A percentile compares a stretch with the other conserved stretches of the same genome.
Conservation (phyloP, 2,329 filamentous ascomycete species). For the Tolypocladium endophyticum region DNA sequence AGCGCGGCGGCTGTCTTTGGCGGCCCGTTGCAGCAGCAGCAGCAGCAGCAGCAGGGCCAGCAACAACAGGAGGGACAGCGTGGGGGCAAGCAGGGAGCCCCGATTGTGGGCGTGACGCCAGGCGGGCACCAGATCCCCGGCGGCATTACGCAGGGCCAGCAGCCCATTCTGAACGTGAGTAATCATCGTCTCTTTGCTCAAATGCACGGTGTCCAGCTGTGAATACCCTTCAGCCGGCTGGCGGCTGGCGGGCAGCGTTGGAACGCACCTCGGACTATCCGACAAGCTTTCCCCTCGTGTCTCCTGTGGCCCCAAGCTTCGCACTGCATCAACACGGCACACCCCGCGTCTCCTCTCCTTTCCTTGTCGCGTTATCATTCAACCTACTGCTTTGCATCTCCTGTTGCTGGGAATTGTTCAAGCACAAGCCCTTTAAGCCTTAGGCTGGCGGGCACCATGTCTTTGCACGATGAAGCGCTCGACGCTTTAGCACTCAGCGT, state of each 20-base stretch:
- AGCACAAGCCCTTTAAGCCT: not conserved
- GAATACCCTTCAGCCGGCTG: constrained; percentile 1
- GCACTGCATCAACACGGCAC: not conserved
- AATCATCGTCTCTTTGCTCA: constrained; percentile 3
- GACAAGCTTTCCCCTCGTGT: not conserved
- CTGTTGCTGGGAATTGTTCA: not conserved
- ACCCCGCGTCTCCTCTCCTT: not conserved
- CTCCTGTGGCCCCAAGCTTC: not conserved
- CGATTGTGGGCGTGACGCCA: constrained; percentile 36
- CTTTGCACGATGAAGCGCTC: not conserved
- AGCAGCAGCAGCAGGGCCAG: constrained; percentile 33
- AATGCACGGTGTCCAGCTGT: not conserved
- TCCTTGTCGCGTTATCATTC: not conserved
- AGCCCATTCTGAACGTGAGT: constrained; percentile 42
- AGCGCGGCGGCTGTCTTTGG: constrained; percentile 58
- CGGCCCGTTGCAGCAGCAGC: constrained; percentile 47
- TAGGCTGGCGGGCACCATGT: not conserved
- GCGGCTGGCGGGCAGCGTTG: not conserved
- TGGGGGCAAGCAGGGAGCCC: constrained; percentile 29
- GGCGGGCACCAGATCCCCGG: constrained; percentile 26
- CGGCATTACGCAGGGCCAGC: constrained; percentile 29
- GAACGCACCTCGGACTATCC: not conserved
- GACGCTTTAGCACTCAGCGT: not conserved
- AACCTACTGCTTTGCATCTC: not conserved
- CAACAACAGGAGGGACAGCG: constrained; percentile 55